These are phyloP conservation scores for Pyrenophora graminea DNA, from an alignment of 2,329 filamentous ascomycete species.

Conservation along the genomic window DNA sequence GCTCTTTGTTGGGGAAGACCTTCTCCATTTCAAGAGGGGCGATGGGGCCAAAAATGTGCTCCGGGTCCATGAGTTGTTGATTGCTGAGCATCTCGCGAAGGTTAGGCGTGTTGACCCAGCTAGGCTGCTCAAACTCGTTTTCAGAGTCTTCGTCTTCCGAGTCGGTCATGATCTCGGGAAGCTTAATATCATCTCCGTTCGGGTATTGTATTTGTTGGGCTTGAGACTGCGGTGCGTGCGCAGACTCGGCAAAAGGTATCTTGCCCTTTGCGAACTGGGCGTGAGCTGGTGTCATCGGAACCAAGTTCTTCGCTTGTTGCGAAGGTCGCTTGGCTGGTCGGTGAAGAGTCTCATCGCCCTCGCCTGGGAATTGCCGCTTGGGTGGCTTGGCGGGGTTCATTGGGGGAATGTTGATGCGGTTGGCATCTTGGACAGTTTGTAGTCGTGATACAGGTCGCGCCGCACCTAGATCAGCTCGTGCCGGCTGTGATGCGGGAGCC, in stretches of 20 bases:
- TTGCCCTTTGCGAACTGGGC: slow-evolving; percentile 80
- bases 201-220: slow-evolving; percentile 73
- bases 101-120: slow-evolving; percentile 88
- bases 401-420: slow-evolving; percentile 58
- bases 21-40: slow-evolving; percentile 92
- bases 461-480: slow-evolving; percentile 55
- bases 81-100: slow-evolving; percentile 73
- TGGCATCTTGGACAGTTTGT: slow-evolving; percentile 63
- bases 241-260: slow-evolving; percentile 82
- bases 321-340: slow-evolving; percentile 44
- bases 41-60: slow-evolving; percentile 85
- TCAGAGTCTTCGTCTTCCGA: slow-evolving; percentile 81
- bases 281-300: slow-evolving; percentile 58
- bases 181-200: slow-evolving; percentile 85
- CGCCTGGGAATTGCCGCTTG: slow-evolving; percentile 74
- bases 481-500: slow-evolving; percentile 39
- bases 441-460: slow-evolving; percentile 63
- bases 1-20: slow-evolving; percentile 78
- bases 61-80: slow-evolving; percentile 85
- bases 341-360: slow-evolving; percentile 66
- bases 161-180: slow-evolving; percentile 95
- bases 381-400: slow-evolving; percentile 71
- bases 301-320: slow-evolving; percentile 51
- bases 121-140: slow-evolving; percentile 68
- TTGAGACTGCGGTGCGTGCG: slow-evolving; percentile 53